Percentiles rank a stretch among this genome's conserved stretches.
Evolutionary conservation across 2,329 filamentous ascomycete species (phyloP).

Genomic region (Akanthomyces muscarius): DNA sequence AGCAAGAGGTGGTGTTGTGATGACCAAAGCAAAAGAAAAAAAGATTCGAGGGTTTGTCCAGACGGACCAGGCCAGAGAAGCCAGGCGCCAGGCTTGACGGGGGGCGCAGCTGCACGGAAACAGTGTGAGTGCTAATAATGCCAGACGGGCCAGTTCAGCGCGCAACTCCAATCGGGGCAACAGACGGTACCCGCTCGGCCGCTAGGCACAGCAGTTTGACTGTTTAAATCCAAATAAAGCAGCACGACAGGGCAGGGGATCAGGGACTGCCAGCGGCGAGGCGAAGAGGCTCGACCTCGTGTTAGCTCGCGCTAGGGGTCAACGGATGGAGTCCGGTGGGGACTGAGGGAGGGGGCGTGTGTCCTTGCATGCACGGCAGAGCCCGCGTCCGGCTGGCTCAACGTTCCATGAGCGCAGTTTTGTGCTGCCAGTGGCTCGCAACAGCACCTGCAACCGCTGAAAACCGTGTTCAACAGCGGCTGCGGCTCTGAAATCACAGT

Average conservation of each 20-base stretch:
- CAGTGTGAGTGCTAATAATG: neutral
- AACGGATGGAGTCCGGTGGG: neutral
- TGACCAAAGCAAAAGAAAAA: slow-evolving; percentile 11
- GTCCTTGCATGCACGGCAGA: neutral
- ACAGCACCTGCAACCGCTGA: neutral
- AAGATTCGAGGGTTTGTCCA: slow-evolving; percentile 11
- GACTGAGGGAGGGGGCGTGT: neutral
- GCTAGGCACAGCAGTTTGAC: neutral
- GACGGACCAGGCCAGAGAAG: neutral
- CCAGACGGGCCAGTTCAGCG: neutral
- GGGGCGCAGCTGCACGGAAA: neutral
- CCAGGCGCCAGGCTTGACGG: neutral
- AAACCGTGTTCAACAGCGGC: neutral
- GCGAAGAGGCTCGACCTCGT: slow-evolving; percentile 8
- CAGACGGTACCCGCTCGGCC: slow-evolving; percentile 1
- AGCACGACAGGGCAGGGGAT: neutral
- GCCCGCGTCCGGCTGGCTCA: slow-evolving; percentile 10
- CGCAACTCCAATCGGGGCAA: neutral
- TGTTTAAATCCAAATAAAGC: slow-evolving; percentile 9
- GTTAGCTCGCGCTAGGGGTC: slow-evolving; percentile 8
- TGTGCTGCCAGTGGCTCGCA: neutral
- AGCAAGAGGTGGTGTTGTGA: neutral
- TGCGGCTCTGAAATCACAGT: neutral
- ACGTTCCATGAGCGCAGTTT: neutral
- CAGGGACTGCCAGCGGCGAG: too few relatives aligned